Evolutionary conservation across 176 grass and related monocot species (phyloP).

Genomic region (Zizania latifolia): DNA sequence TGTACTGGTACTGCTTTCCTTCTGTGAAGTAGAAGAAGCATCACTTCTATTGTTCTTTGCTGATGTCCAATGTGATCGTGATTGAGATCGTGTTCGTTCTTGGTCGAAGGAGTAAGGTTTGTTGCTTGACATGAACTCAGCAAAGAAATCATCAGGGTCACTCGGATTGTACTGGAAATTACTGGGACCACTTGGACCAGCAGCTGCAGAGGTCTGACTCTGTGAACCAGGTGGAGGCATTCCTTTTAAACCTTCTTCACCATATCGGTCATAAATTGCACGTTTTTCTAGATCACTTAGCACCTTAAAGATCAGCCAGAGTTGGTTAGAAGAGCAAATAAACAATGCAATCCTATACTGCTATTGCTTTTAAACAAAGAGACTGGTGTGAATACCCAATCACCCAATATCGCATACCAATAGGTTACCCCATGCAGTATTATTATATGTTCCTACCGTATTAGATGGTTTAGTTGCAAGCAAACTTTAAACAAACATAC

Average conservation of each 20-base stretch:
- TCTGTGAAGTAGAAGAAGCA: slow-evolving; percentile 23
- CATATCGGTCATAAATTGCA: slow-evolving; percentile 64
- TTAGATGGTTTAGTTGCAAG: background rate
- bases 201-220: slow-evolving; percentile 33
- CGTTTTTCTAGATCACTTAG: slow-evolving; percentile 65
- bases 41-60: slow-evolving; percentile 24
- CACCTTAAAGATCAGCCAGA: slow-evolving; percentile 33
- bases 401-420: background rate
- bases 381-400: background rate
- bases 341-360: too few relatives aligned
- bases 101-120: slow-evolving; percentile 33
- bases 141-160: slow-evolving; percentile 47
- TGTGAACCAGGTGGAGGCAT: slow-evolving; percentile 61
- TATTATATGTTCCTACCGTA: background rate
- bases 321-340: background rate
- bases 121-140: slow-evolving; percentile 47
- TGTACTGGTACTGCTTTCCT: slow-evolving; percentile 32
- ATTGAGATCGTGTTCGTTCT: slow-evolving; percentile 20
- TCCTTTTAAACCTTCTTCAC: slow-evolving; percentile 76
- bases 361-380: too few relatives aligned
- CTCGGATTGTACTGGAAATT: slow-evolving; percentile 45
- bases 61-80: slow-evolving; percentile 27
- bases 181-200: slow-evolving; percentile 40
- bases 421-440: background rate
- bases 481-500: background rate